phyloP scores from a whole-genome alignment of 345 rosid genomes.

The Salix arbutifolia region DNA sequence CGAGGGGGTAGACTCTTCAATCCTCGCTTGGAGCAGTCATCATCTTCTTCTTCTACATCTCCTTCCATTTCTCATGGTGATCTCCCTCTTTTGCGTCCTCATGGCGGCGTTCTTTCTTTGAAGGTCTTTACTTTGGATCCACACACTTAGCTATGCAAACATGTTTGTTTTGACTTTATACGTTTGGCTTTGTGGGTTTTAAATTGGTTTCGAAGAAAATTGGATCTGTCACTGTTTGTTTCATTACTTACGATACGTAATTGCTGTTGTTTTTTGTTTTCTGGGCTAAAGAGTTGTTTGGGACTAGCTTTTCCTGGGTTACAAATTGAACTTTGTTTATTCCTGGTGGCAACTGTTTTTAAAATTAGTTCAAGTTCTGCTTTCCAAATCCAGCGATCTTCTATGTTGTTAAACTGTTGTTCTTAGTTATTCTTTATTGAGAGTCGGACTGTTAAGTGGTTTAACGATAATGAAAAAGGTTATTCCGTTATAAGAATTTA shows the following conservation, averaged over 20 bases:
- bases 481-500: not conserved
- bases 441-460: not conserved
- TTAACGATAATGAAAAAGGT: not conserved
- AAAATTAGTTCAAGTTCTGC: not conserved
- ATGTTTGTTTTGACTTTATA: not conserved
- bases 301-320: not conserved
- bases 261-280: not conserved
- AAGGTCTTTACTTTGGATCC: conserved; percentile 56
- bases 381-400: not conserved
- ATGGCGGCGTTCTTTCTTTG: conserved; percentile 47
- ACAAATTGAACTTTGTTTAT: not conserved
- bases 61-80: conserved; percentile 58
- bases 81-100: conserved; percentile 69
- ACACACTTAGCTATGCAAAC: not conserved
- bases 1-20: conserved; percentile 77
- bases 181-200: not conserved
- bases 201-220: not conserved
- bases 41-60: conserved; percentile 30
- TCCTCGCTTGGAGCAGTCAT: conserved; percentile 46
- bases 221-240: conserved; percentile 10
- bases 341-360: not conserved
- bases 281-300: not conserved
- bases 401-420: not conserved
- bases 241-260: not conserved
- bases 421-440: not conserved